Evolutionary conservation across 2,329 filamentous ascomycete genomes (phyloP), one percentile per base, ranked within the genome.

Genomic region (Dothideomycetes sp.): DNA sequence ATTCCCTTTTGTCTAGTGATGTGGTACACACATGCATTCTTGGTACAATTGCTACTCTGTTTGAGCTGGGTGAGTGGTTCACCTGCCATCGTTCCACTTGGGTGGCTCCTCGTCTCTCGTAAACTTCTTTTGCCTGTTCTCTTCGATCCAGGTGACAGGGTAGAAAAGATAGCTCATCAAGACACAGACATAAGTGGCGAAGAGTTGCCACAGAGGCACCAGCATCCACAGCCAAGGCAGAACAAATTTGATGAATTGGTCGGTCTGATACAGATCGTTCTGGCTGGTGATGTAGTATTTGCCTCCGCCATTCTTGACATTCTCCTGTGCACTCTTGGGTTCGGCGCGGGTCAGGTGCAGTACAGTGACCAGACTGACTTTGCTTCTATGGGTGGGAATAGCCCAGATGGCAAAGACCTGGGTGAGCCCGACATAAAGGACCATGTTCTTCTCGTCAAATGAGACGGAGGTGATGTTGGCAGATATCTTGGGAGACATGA

Each of bases 351-450:
- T 43, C 35, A 60, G 52, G 19, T 53, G 48, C 10, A 61, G 49
- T 7, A 54, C 48, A 18, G 49, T 57, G 18, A 59, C 53, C 10
- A 61, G 52, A 24, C 45, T 52, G 32, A 55, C 51, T 40, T 59
- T 52, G 38, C 81, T 73, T 31, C 72, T 68, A 64, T 88, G 81
- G 53, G 87, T 78, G 3, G 86, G 85, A 14, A 93, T 58, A 48
- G 84, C 68, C 76, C 82, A 89, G 49, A 91, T 66, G 19, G 77
- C 71, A 61, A 94, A 91, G 38, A 78, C 68, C 57, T 94, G 87
- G 31, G 68, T 73, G 45, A 91, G 72, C 27, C 73, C 73, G 36
- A 87, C 71, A 59, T 86, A 94, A 36, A 94, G 73, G n/a, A 73
- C 69, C 31, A 75, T 65, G 16, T 72, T 74, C 2, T 68, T 52